A percentile compares a stretch with the other conserved stretches of the same genome.
Evolutionary conservation across 805 yeast genomes (phyloP).

Genomic region (Wickerhamiella lipophila): DNA sequence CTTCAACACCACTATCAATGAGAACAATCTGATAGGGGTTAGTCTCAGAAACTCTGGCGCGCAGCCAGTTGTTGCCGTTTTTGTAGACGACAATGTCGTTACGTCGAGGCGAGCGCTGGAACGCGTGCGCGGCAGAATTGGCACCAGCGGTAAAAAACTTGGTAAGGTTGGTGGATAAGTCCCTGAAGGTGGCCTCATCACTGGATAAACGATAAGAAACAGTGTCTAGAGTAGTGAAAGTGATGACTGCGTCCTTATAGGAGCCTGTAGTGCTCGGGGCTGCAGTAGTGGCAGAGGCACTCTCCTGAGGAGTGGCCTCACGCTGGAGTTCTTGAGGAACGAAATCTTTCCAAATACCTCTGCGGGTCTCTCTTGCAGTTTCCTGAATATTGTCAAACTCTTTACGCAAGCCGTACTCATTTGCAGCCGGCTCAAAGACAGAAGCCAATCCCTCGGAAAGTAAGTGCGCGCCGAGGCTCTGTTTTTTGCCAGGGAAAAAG

Average conservation of each 20-base stretch:
- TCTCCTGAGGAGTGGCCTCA: constrained; percentile 16
- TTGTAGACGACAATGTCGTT: constrained; percentile 47
- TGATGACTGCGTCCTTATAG: constrained; percentile 29
- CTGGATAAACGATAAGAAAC: constrained; percentile 21
- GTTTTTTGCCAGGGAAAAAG: constrained; percentile 33
- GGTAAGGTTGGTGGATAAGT: constrained; percentile 21
- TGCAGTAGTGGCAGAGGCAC: constrained; percentile 17
- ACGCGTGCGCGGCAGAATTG: constrained; percentile 22
- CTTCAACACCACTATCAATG: constrained; percentile 49
- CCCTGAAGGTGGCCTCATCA: constrained; percentile 16
- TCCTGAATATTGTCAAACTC: constrained; percentile 52
- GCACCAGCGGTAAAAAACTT: constrained; percentile 26
- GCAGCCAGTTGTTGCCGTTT: constrained; percentile 39
- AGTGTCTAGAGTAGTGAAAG: constrained; percentile 21
- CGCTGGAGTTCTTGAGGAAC: constrained; percentile 30
- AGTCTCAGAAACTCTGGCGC: constrained; percentile 46
- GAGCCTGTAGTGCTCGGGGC: constrained; percentile 16
- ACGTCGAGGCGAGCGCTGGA: constrained; percentile 32
- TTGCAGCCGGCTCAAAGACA: constrained; percentile 52
- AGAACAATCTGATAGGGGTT: constrained; percentile 40
- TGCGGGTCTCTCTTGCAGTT: constrained; percentile 39
- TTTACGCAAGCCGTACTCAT: constrained; percentile 41
- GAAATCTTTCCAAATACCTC: constrained; percentile 59
- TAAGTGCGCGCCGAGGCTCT: constrained; percentile 37
- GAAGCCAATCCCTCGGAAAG: constrained; percentile 51